Evolutionary conservation across 306 rosid species (phyloP), one percentile per base, ranked within the genome.

Genomic region (Mimosa bimucronata): DNA sequence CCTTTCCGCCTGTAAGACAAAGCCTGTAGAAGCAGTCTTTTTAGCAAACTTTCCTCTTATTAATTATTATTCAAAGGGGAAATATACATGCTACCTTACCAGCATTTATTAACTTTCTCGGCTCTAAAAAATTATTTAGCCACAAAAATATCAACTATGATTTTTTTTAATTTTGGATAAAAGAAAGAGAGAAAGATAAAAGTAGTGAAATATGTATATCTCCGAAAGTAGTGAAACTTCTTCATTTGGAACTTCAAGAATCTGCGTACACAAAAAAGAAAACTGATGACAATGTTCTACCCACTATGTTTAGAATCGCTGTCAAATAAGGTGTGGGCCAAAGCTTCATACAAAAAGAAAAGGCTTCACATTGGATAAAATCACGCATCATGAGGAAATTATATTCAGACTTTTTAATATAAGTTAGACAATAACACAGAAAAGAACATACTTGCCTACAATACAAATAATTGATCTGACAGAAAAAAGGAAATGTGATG

Each of bases 261-360:
- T 92, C 98, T 94, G 97, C 87, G 85, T 91, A 91, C 78, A 92
- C 90, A 92, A 87, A n/a, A 94, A 94, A 88, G 90, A 85, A 86
- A 92, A 87, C 92, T 97, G 5, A 34, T 34, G 38, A 34, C 3
- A 34, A 34, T 1, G 38, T 34, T 0, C 5, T 34, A 3, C 38
- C 38, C 38, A n/a, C n/a, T n/a, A n/a, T n/a, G n/a, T n/a, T n/a
- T n/a, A n/a, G n/a, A n/a, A n/a, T n/a, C n/a, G n/a, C n/a, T n/a
- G n/a, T n/a, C n/a, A n/a, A n/a, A n/a, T n/a, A n/a, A n/a, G n/a
- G n/a, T n/a, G n/a, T n/a, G n/a, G n/a, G n/a, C n/a, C n/a, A n/a
- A n/a, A n/a, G n/a, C n/a, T n/a, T n/a, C n/a, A n/a, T n/a, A n/a
- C n/a, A n/a, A n/a, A n/a, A n/a, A n/a, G n/a, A n/a, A n/a, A n/a